These are phyloP conservation scores for Candida peoriensis DNA, from an alignment of 805 yeast species.

Conservation along the genomic window DNA sequence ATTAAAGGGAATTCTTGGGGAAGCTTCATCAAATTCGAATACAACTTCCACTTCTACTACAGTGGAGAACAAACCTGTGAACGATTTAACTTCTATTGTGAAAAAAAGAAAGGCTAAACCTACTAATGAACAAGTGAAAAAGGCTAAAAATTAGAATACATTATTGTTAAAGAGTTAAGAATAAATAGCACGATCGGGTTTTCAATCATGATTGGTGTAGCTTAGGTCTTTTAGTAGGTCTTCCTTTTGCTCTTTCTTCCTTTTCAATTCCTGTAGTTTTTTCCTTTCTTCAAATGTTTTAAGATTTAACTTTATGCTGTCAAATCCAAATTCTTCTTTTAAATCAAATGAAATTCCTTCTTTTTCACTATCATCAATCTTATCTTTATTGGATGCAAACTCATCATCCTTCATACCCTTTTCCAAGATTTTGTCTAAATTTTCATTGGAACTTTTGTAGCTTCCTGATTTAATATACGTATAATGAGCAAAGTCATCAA, in stretches of 20 bases:
- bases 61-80: constrained; percentile 32
- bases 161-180: too few relatives aligned
- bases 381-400: constrained; percentile 1
- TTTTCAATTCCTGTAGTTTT: not conserved
- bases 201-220: too few relatives aligned
- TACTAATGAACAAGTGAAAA: constrained; percentile 8
- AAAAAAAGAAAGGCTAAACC: constrained; percentile 43
- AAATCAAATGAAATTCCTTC: constrained; percentile 11
- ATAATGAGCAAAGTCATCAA: constrained; percentile 14
- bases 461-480: constrained; percentile 6
- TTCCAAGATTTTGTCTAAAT: constrained; percentile 5
- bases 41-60: constrained; percentile 24
- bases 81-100: constrained; percentile 60
- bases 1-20: constrained; percentile 54
- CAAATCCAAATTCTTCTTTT: constrained; percentile 21
- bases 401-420: not conserved
- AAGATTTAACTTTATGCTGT: constrained; percentile 2
- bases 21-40: constrained; percentile 26
- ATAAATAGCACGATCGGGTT: too few relatives aligned
- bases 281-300: not conserved
- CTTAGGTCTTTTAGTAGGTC: not conserved
- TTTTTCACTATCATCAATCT: not conserved
- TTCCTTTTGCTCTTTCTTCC: not conserved
- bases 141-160: constrained; percentile 16
- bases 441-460: constrained; percentile 4